These are phyloP conservation scores for Domatiomyces globalis DNA, from an alignment of 2,329 filamentous ascomycete genomes.

Conservation along the genomic window DNA sequence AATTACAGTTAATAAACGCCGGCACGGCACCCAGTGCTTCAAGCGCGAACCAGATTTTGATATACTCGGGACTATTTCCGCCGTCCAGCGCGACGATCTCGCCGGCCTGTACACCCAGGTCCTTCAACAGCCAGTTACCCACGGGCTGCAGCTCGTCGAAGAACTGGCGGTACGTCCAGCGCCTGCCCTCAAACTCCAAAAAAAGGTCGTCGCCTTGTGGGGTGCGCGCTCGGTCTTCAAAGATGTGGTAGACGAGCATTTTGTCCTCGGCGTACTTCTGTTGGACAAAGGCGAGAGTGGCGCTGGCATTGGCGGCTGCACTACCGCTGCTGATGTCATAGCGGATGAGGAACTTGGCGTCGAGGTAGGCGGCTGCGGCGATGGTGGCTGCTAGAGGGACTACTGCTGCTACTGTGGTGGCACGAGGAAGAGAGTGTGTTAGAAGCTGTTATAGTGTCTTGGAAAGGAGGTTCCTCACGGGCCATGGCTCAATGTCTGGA, in stretches of 20 bases:
- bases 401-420: constrained; percentile 7
- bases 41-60: constrained; percentile 51
- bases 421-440: not conserved
- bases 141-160: constrained; percentile 43
- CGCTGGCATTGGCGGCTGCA: constrained; percentile 9
- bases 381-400: constrained; percentile 23
- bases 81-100: constrained; percentile 54
- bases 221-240: constrained; percentile 43
- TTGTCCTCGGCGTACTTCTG: constrained; percentile 36
- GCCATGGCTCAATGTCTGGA: not conserved
- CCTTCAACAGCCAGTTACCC: constrained; percentile 45
- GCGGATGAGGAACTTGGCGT: constrained; percentile 54
- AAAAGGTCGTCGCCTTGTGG: constrained; percentile 41
- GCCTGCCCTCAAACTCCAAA: constrained; percentile 52
- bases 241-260: constrained; percentile 52
- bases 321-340: constrained; percentile 47
- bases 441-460: not conserved
- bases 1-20: constrained; percentile 52
- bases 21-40: constrained; percentile 53
- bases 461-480: not conserved
- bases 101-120: constrained; percentile 41
- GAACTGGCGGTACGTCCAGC: constrained; percentile 46
- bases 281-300: constrained; percentile 9
- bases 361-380: constrained; percentile 44
- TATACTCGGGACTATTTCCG: constrained; percentile 52